Evolutionary conservation across 2,329 filamentous ascomycete genomes (phyloP), one percentile per base, ranked within the genome.

Genomic region (Penicillium concentricum): DNA sequence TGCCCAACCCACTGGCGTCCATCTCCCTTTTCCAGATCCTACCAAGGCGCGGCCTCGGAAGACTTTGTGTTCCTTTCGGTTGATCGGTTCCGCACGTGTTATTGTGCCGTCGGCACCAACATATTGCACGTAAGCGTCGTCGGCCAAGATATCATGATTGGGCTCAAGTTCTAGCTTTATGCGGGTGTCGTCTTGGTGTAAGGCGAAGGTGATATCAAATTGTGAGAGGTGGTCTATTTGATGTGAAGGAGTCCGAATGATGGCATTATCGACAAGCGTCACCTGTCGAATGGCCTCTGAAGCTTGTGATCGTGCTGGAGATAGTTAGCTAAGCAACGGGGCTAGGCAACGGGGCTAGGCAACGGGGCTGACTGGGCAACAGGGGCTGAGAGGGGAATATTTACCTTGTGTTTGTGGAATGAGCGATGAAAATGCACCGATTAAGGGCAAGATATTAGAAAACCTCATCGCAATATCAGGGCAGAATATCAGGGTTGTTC

Each of bases 1-100:
- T 42, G 93, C 91, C 90, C 91, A 97, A 43, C 94, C 94, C 16
- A 87, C 89, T 62, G 88, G 86, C 54, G 85, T 85, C 91, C 92
- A 97, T 62, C 85, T 83, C 9, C 83, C 80, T 50, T 81, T 82
- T 6, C 81, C 77, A 22, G 83, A 82, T 59, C 87, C 83, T 45
- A 92, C 74, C 79, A 88, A 95, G 2, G 91, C 83, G 26, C 85
- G 81, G 37, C 94, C 94, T 73, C 88, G 91, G 80, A 87, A 99
- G 3, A 97, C 87, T 67, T 87, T 89, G 76, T 97, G 90, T 24
- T 87, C 84, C 53, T 82, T 76, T 51, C 92, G 84, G 54, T 90
- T 80, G 59, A 97, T 84, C 35, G 81, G 78, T 69, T 96, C 89
- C n/a, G 83, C 79, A 22, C 79, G 77, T 49, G 76, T 79, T 37